Percentiles rank a stretch among this genome's conserved stretches.
These are phyloP conservation scores for Clavariopsis aquatica DNA, from an alignment of 495 filamentous ascomycete species.

Conservation along the genomic window DNA sequence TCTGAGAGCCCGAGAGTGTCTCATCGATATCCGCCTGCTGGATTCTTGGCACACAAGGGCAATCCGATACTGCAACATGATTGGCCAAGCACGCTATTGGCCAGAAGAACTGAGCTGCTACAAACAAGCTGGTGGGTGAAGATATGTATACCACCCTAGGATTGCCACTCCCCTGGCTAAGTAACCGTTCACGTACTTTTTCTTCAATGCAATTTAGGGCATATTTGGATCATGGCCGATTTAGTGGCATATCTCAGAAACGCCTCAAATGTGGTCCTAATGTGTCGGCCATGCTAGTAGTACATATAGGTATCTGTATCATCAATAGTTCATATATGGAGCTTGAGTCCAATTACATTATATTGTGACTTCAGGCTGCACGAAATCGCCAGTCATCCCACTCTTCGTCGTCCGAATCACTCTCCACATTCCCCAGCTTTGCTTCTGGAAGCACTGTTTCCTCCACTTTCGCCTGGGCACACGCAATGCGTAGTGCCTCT, in stretches of 20 bases:
- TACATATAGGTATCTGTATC: slow-evolving; percentile 4
- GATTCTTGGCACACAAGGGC: neutral
- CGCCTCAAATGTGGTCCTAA: slow-evolving; percentile 1
- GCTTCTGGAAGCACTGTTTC: slow-evolving; percentile 48
- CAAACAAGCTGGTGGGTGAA: neutral
- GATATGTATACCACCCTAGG: too few relatives aligned
- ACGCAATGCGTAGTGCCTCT: slow-evolving; percentile 59
- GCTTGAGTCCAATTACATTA: neutral
- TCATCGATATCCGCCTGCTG: neutral
- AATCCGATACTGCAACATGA: too few relatives aligned
- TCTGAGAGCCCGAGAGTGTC: neutral
- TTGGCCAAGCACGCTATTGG: neutral
- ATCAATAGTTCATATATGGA: neutral
- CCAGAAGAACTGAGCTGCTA: neutral
- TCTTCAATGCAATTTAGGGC: neutral
- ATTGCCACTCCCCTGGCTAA: neutral
- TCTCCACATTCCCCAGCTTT: slow-evolving; percentile 45
- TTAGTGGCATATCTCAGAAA: slow-evolving; percentile 15
- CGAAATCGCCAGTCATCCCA: slow-evolving; percentile 71
- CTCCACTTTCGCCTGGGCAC: slow-evolving; percentile 49
- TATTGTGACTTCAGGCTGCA: slow-evolving; percentile 14
- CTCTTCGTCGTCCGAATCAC: slow-evolving; percentile 61
- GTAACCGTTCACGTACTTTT: neutral
- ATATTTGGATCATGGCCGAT: neutral
- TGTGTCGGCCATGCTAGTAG: slow-evolving; percentile 6